Evolutionary conservation across 73 alveolate species (phyloP), one percentile per base, ranked within the genome.

Genomic region (Paramecium sonneborni): DNA sequence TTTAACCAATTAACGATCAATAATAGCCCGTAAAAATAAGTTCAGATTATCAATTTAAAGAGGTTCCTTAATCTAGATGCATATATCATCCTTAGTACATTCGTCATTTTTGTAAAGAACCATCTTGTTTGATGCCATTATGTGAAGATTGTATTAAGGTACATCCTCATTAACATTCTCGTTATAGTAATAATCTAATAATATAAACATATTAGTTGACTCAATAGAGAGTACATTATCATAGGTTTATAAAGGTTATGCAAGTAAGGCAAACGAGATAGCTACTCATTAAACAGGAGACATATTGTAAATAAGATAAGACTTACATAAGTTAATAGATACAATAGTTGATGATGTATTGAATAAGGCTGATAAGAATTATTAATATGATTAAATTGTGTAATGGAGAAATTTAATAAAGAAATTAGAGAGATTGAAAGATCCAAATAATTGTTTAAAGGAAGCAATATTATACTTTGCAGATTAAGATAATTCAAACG

Each of bases 1-100:
- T 62, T 62, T 62, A 72, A 72, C 86, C 86, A 72, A 72, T 72
- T 72, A 72, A 72, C 86, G 62, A 72, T 15, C 37, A 72, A 32
- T 72, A 72, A 37, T 35, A 34, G n/a, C 86, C 86, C 3, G 67
- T 72, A 0, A 72, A 35, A 35, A 72, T 72, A 9, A 34, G 14
- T 1, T 39, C 86, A 28, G 62, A 72, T 5, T 72, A 34, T 10
- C 0, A 1, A 1, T 72, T 72, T 72, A 58, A 72, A 30, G 57
- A 30, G 9, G 58, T 62, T 10, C 85, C 85, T 6, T 4, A 11
- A 32, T 28, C 57, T 14, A 28, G 56, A 70, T 70, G 85, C n/a
- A 28, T 70, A 9, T 70, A 70, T 37, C 86, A 72, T 72, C 86
- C 86, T 12, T 34, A 15, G 32, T 35, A 72, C 55, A 32, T 72